These are phyloP conservation scores for Cyberlindnera nakhonratchasimensis DNA, from an alignment of 805 yeast species.

Conservation along the genomic window DNA sequence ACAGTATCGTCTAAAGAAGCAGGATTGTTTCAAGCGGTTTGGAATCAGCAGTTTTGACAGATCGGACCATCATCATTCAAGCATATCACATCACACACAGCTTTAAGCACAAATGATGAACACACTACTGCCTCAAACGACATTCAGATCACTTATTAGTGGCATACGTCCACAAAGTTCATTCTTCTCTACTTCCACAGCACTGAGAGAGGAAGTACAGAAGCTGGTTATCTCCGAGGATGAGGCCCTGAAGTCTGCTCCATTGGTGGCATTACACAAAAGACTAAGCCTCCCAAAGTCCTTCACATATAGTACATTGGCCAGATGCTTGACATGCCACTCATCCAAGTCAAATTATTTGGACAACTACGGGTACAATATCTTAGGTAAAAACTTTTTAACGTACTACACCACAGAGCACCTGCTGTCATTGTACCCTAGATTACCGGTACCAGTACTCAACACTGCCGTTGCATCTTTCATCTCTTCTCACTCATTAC, in stretches of 20 bases:
- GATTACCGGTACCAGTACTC: constrained; percentile 79
- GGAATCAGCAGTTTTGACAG: neutral
- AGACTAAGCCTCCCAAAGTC: constrained; percentile 62
- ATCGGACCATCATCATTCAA: neutral
- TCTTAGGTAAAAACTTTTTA: constrained; percentile 78
- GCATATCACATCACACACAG: neutral
- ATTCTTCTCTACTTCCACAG: constrained; percentile 8
- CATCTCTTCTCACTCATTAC: constrained; percentile 62
- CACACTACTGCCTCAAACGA: constrained; percentile 5
- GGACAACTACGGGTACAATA: constrained; percentile 73
- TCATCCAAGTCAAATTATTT: constrained; percentile 43
- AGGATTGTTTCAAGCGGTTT: neutral
- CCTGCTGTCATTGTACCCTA: constrained; percentile 74
- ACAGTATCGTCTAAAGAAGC: neutral
- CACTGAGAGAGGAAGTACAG: constrained; percentile 1
- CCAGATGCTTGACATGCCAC: constrained; percentile 72
- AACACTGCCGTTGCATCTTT: constrained; percentile 74
- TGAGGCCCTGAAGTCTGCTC: constrained; percentile 58
- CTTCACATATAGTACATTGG: constrained; percentile 63
- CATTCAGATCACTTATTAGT: constrained; percentile 5
- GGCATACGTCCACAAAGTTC: constrained; percentile 3
- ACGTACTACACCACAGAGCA: constrained; percentile 74
- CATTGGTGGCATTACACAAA: constrained; percentile 73
- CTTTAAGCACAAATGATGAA: constrained; percentile 5
- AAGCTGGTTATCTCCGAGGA: constrained; percentile 41